Conservation (phyloP, 108 stramenopile species). For the Phaeodactylum tricornutum region DNA sequence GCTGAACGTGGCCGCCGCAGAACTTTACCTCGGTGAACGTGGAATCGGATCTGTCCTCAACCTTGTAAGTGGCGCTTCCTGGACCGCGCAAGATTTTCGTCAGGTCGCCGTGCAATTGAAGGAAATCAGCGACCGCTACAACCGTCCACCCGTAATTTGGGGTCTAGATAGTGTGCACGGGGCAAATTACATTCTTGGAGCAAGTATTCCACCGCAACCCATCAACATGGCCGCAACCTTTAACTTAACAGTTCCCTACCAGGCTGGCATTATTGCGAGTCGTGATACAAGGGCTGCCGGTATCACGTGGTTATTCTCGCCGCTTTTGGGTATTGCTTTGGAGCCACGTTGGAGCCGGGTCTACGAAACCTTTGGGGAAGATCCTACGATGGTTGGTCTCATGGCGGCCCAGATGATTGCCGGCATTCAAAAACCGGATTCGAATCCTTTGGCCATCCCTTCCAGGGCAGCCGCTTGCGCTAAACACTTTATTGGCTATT, state of each 20-base stretch:
- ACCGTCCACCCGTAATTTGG: slow-evolving; percentile 53
- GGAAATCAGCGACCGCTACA: slow-evolving; percentile 24
- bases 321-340: slow-evolving; percentile 64
- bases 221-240: slow-evolving; percentile 75
- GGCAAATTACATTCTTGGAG: slow-evolving; percentile 66
- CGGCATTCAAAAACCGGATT: slow-evolving; percentile 44
- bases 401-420: slow-evolving; percentile 54
- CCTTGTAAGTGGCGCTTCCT: slow-evolving; percentile 9
- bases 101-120: slow-evolving; percentile 25
- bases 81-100: slow-evolving; percentile 30
- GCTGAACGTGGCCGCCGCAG: slow-evolving; percentile 4
- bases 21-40: slow-evolving; percentile 33
- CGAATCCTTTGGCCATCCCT: slow-evolving; percentile 16
- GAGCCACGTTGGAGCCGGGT: slow-evolving; percentile 64
- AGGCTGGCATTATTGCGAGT: slow-evolving; percentile 44
- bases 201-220: slow-evolving; percentile 63
- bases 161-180: slow-evolving; percentile 82
- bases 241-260: slow-evolving; percentile 31
- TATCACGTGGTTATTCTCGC: slow-evolving; percentile 75
- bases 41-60: slow-evolving; percentile 47
- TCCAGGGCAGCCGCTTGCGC: slow-evolving; percentile 68
- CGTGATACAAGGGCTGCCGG: slow-evolving; percentile 62
- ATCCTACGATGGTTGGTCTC: slow-evolving; percentile 46
- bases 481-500: slow-evolving; percentile 77
- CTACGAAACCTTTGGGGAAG: slow-evolving; percentile 86